Evolutionary conservation across 805 yeast species (phyloP), one percentile per base, ranked within the genome.

Genomic region (Tanozyma kutaoensis): DNA sequence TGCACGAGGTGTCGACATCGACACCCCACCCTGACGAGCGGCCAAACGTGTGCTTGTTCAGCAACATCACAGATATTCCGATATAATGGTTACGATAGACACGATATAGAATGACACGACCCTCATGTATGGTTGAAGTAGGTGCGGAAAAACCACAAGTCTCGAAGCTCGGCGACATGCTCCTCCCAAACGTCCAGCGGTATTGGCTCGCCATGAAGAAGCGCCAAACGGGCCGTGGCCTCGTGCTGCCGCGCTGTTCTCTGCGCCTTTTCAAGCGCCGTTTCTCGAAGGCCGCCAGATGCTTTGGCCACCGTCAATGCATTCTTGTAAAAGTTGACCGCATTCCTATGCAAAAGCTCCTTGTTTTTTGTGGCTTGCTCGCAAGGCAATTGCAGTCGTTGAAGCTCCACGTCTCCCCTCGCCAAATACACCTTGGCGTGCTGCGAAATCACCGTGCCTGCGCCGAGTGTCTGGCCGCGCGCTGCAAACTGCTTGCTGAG

Each of bases 241-340:
- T 67, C 72, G 11, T 52, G 46, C 36, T 57, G 53, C 25, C 55
- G 40, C 37, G 58, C 58, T 12, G 53, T 52, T 20, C 75, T 45
- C 9, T 45, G 42, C 9, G 57, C 29, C 34, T 62, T 66, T 20
- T 66, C 74, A 12, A 49, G 44, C 0, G 44, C 48, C 11, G 58
- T 50, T 35, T 69, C 76, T 23, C 72, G 42, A 17, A 69, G 40
- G 0, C 76, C 76, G 2, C 74, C 75, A 3, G 62, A 42, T 13
- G 52, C 43, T 28, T 62, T 58, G 2, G 74, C 55, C 20, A 55
- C 37, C 6, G 51, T 55, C 46, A 64, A 43, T 14, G 70, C 66
- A 34, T 56, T 67, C 31, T 62, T 66, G 20, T 66, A 43, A 20
- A 67, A 48, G 3, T 54, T 59, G 23, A 48, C 56, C 24, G 58